Evolutionary conservation across 2,329 filamentous ascomycete species (phyloP), one percentile per base, ranked within the genome.

Genomic region (Alternaria rosae): DNA sequence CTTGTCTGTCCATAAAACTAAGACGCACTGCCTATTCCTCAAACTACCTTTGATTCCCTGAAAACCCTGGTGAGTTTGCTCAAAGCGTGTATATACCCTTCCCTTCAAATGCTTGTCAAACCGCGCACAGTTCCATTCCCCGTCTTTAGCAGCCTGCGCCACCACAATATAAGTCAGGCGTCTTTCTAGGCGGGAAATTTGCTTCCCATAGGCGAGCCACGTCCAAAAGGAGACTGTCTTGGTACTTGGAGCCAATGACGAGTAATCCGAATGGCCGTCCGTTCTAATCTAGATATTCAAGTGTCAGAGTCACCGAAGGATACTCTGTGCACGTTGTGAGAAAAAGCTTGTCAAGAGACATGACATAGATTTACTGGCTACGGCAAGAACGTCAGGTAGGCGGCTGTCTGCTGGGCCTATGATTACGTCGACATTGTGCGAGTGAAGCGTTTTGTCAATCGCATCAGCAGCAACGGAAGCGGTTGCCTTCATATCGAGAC

Each of bases 151-250:
- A n/a, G n/a, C n/a, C n/a, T n/a, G n/a, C n/a, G n/a, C n/a, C n/a
- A n/a, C n/a, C n/a, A n/a, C n/a, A n/a, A n/a, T n/a, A n/a, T n/a
- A n/a, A n/a, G n/a, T n/a, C n/a, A n/a, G n/a, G n/a, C n/a, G n/a
- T n/a, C n/a, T n/a, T n/a, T n/a, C n/a, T n/a, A n/a, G n/a, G n/a
- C n/a, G n/a, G n/a, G n/a, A n/a, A n/a, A n/a, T n/a, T n/a, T n/a
- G n/a, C n/a, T n/a, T n/a, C n/a, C n/a, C n/a, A n/a, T n/a, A n/a
- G n/a, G n/a, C n/a, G n/a, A n/a, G n/a, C n/a, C n/a, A 35, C 32
- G 5, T 35, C 13, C 7, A 35, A 4, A 0, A 35, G 13, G 0
- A 35, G 1, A 0, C 2, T 13, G 0, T 35, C 32, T 2, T 8
- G 13, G 1, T 35, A 35, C 32, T 35, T n/a, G 3, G 1, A 3